Evolutionary conservation across 1,139 yeast species (phyloP), one percentile per base, ranked within the genome.

Genomic region (Diutina neorugosa): DNA sequence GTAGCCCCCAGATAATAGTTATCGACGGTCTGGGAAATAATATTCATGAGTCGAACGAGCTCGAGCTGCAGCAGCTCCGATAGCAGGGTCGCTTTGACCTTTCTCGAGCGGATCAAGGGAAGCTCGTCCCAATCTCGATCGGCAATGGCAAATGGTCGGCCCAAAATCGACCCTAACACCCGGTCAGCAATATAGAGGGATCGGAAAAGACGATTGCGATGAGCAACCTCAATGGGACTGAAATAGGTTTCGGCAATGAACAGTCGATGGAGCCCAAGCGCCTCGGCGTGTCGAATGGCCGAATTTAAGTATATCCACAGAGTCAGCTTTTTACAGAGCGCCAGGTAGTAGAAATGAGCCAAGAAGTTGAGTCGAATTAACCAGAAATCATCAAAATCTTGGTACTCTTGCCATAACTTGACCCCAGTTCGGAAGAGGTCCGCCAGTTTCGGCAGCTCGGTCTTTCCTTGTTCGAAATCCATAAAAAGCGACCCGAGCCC

Each of bases 301-400:
- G 50, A 7, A n/a, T 46, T 46, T n/a, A 46, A 27, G 16, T 27
- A 46, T 9, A 54, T 27, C 50, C 50, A 46, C 50, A 27, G 40
- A 14, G 50, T 46, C 50, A 46, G 50, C 50, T 46, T 46, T 41
- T 46, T 46, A 12, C 50, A 46, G 7, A 46, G 21, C 16, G 50
- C 50, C 50, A 46, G 50, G 40, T 46, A 46, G n/a, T 46, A 46
- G 21, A 46, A 46, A 18, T 46, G 50, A 12, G 50, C 50, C 50
- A 46, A 46, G 40, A 27, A 46, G 16, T 46, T 46, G 34, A 46
- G 50, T 5, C 50, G 50, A 18, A 46, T 46, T 8, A 46, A 46
- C 50, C 50, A 46, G 41, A 23, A 46, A 14, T 46, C 50, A 18
- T 46, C 40, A 46, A 46, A 46, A 12, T 46, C 40, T 8, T 27